Evolutionary conservation across 2,329 filamentous ascomycete species (phyloP).

Genomic region (Stachybotrys echinatus): DNA sequence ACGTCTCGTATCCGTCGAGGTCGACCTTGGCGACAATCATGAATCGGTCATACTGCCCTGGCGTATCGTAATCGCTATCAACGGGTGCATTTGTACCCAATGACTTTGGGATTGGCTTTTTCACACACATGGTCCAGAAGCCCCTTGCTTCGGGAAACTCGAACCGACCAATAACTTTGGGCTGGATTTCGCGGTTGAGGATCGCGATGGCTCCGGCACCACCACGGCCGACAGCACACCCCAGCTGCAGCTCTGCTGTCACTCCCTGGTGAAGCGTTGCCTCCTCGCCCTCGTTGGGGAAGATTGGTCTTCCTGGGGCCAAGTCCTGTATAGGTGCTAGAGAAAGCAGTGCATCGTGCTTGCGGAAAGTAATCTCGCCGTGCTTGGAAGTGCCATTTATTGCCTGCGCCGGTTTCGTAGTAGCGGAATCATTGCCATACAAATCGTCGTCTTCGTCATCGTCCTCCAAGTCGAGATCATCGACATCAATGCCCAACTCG

Average conservation of each 20-base stretch:
- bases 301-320: conserved; percentile 56
- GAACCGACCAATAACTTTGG: conserved; percentile 63
- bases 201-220: conserved; percentile 66
- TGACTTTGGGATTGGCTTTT: conserved; percentile 59
- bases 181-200: conserved; percentile 72
- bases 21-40: conserved; percentile 76
- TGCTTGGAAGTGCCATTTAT: conserved; percentile 39
- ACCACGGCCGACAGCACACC: conserved; percentile 58
- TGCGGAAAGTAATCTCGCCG: conserved; percentile 64
- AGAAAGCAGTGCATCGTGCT: conserved; percentile 71
- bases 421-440: conserved; percentile 59
- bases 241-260: conserved; percentile 53
- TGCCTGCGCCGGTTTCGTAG: conserved; percentile 42
- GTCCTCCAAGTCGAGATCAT: conserved; percentile 49
- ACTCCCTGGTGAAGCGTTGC: conserved; percentile 37
- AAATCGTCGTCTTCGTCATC: conserved; percentile 59
- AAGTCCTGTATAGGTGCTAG: conserved; percentile 76
- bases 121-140: conserved; percentile 75
- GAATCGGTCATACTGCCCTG: conserved; percentile 67
- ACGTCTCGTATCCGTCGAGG: conserved; percentile 66
- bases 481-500: conserved; percentile 41
- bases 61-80: conserved; percentile 49
- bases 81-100: conserved; percentile 45
- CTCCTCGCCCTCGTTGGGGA: conserved; percentile 38
- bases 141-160: conserved; percentile 68